phyloP scores from a whole-genome alignment of 495 filamentous ascomycete genomes.

The Penicillium bovifimosum region DNA sequence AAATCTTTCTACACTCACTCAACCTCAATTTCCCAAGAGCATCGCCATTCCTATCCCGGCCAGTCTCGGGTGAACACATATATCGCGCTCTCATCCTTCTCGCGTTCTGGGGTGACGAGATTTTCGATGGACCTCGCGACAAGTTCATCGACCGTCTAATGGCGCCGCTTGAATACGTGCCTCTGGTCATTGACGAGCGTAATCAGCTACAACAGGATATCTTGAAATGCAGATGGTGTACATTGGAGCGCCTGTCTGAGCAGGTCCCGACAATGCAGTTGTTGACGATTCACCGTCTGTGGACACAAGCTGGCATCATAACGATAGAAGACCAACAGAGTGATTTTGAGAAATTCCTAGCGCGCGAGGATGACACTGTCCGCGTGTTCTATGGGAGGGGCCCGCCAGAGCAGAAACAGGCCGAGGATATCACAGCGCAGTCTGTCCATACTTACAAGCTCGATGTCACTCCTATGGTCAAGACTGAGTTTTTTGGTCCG shows the following conservation, averaged over 20 bases:
- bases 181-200: slow-evolving; percentile 19
- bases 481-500: slow-evolving; percentile 12
- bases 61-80: slow-evolving; percentile 38
- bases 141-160: slow-evolving; percentile 24
- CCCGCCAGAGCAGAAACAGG: not conserved
- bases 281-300: slow-evolving; percentile 29
- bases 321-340: slow-evolving; percentile 20
- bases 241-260: slow-evolving; percentile 22
- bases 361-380: slow-evolving; percentile 9
- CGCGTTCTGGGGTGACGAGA: slow-evolving; percentile 37
- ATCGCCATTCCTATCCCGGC: slow-evolving; percentile 32
- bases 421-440: too few species aligned
- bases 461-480: slow-evolving; percentile 18
- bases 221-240: slow-evolving; percentile 38
- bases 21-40: slow-evolving; percentile 45
- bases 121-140: not conserved
- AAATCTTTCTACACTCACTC: slow-evolving; percentile 46
- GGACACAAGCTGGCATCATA: slow-evolving; percentile 25
- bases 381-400: slow-evolving; percentile 18
- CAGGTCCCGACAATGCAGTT: slow-evolving; percentile 33
- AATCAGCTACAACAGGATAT: slow-evolving; percentile 27
- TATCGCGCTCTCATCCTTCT: slow-evolving; percentile 37
- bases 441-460: slow-evolving; percentile 17
- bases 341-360: slow-evolving; percentile 20
- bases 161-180: slow-evolving; percentile 30